Evolutionary conservation across 2,329 filamentous ascomycete genomes (phyloP).

Genomic region (Apiospora malaysiana): DNA sequence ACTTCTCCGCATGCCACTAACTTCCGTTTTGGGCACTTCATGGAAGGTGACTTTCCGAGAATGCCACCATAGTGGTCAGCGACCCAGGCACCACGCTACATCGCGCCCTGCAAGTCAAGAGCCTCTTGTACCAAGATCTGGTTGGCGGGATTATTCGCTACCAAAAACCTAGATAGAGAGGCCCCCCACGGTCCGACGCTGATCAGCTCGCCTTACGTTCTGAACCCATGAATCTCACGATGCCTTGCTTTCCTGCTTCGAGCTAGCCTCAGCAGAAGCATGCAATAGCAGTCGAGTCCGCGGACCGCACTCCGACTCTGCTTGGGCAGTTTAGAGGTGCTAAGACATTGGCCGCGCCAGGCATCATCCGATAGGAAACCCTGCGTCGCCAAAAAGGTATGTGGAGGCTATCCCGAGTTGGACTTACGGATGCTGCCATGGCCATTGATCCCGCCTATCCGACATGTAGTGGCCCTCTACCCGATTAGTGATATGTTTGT

Average conservation of each 20-base stretch:
- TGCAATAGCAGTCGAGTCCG: not conserved
- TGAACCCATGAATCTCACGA: constrained; percentile 11
- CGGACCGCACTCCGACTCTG: not conserved
- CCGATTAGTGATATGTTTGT: not conserved
- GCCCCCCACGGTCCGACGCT: not conserved
- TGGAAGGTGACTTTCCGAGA: constrained; percentile 20
- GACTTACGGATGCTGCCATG: constrained; percentile 2
- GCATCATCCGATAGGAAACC: not conserved
- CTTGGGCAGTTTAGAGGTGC: not conserved
- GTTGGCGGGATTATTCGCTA: constrained; percentile 21
- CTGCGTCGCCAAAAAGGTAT: not conserved
- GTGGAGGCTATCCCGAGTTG: constrained; percentile 6
- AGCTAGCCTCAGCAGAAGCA: not conserved
- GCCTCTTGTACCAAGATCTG: constrained; percentile 1
- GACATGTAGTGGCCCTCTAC: not conserved
- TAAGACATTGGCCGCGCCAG: constrained; percentile 9
- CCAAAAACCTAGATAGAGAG: constrained; percentile 10
- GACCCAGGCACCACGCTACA: not conserved
- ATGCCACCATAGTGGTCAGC: not conserved
- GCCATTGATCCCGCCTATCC: constrained; percentile 15
- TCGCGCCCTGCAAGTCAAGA: not conserved
- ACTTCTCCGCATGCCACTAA: constrained; percentile 8
- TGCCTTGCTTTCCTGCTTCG: not conserved
- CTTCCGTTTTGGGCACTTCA: constrained; percentile 20
- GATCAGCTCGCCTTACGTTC: not conserved